Evolutionary conservation across 805 yeast genomes (phyloP), one percentile per base, ranked within the genome.

Genomic region (Kazachstania psychrophila): DNA sequence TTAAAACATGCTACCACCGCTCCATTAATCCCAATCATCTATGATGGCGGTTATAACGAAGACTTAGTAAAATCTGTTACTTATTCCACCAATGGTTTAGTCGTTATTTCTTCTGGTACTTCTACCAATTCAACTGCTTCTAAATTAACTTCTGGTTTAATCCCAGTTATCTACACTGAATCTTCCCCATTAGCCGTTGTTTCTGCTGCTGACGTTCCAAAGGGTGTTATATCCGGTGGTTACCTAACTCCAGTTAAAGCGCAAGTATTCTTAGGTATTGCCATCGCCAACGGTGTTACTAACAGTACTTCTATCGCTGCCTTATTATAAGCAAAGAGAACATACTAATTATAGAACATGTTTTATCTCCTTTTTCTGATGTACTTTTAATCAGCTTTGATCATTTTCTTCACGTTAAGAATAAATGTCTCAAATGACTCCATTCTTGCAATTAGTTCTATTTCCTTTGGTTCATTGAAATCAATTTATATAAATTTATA

Each of bases 81-180:
- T 36, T 27, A 44, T 24, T 31, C 47, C 15, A 35, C 48, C 35
- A 37, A 40, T 20, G 61, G 57, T 42, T 42, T 56, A 23, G 52
- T 56, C 20, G 54, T 54, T 31, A 52, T 49, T n/a, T 41, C 52
- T 11, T 37, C 50, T n/a, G 46, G 44, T 39, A 34, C 36, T 20
- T 36, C 46, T 8, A 40, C 47, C 18, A 49, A 48, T 38, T 33
- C 47, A 12, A 46, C 55, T 15, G 10, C 44, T 24, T 45, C 52
- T 3, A 31, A 47, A 16, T 29, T 48, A 23, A n/a, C 43, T 11
- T 32, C 40, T 29, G 34, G 36, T 12, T 18, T 38, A 11, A 17
- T 50, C 17, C 59, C 59, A 33, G 44, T 57, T 25, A 57, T 58
- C n/a, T 56, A 45, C 41, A 50, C 63, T 22, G 43, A 47, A n/a